Conservation (phyloP, 768 basidiomycete species). For the Phaffia tasmanica region DNA sequence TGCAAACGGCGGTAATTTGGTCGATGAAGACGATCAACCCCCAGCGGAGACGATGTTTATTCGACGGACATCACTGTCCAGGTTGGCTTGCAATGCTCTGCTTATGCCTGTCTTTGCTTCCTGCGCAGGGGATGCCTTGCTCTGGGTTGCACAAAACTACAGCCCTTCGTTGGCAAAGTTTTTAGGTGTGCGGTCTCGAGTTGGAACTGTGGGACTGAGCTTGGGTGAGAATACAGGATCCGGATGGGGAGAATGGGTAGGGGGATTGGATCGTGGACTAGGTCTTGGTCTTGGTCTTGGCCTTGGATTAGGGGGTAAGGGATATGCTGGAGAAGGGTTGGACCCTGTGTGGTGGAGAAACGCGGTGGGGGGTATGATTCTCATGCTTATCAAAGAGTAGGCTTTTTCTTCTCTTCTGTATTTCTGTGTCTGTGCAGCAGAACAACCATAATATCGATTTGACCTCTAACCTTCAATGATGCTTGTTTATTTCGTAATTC, state of each 20-base stretch:
- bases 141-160: background rate
- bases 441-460: no score
- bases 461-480: no score
- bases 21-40: background rate
- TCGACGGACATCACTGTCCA: background rate
- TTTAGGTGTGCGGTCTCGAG: background rate
- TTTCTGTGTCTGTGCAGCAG: background rate
- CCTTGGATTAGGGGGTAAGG: background rate
- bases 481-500: no score
- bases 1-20: background rate
- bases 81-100: slow-evolving; percentile 1
- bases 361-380: slow-evolving; percentile 1
- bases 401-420: background rate
- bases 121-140: background rate
- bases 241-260: no score
- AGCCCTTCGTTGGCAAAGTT: slow-evolving; percentile 1
- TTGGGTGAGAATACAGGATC: no score
- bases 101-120: slow-evolving; percentile 6
- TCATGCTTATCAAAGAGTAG: slow-evolving; percentile 11
- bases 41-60: background rate
- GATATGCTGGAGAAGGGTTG: background rate
- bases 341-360: slow-evolving; percentile 18
- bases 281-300: no score
- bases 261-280: no score
- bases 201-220: no score